phyloP scores from a whole-genome alignment of 2,329 filamentous ascomycete species.

The Fusarium sublunatum region DNA sequence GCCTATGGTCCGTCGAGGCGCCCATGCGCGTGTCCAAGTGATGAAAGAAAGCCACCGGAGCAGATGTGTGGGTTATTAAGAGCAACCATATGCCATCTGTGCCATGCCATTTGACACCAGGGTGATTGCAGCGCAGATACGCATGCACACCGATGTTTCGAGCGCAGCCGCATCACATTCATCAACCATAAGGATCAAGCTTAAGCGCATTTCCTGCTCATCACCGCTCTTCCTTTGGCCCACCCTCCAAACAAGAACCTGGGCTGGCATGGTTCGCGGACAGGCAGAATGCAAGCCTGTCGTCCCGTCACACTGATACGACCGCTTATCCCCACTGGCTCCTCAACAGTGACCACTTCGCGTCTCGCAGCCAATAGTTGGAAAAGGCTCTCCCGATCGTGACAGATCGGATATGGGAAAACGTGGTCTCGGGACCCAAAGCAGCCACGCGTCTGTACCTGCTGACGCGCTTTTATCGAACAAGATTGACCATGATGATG shows the following conservation, averaged over 20 bases:
- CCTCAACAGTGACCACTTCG: constrained; percentile 10
- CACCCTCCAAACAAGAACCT: constrained; percentile 27
- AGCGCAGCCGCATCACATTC: constrained; percentile 15
- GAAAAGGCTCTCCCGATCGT: constrained; percentile 26
- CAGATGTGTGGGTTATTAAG: neutral
- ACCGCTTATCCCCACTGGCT: constrained; percentile 30
- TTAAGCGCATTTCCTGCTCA: constrained; percentile 16
- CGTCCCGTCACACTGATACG: constrained; percentile 36
- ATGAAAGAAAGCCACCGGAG: constrained; percentile 10
- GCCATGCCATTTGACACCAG: constrained; percentile 13
- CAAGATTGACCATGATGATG: constrained; percentile 20
- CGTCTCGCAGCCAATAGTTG: constrained; percentile 28
- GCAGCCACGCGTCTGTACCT: constrained; percentile 31
- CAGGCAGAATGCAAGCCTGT: constrained; percentile 29
- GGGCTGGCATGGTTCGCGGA: constrained; percentile 16
- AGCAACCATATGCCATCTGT: too few relatives aligned
- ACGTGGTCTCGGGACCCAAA: constrained; percentile 39
- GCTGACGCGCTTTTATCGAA: constrained; percentile 28
- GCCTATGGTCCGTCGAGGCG: constrained; percentile 1
- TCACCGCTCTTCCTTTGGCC: constrained; percentile 22
- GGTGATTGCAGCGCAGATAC: constrained; percentile 22
- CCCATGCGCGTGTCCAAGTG: constrained; percentile 9
- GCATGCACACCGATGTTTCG: constrained; percentile 41
- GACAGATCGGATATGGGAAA: constrained; percentile 32
- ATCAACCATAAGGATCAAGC: constrained; percentile 6